Evolutionary conservation across 2,329 filamentous ascomycete genomes (phyloP).

Genomic region (Ophiostoma sp.): DNA sequence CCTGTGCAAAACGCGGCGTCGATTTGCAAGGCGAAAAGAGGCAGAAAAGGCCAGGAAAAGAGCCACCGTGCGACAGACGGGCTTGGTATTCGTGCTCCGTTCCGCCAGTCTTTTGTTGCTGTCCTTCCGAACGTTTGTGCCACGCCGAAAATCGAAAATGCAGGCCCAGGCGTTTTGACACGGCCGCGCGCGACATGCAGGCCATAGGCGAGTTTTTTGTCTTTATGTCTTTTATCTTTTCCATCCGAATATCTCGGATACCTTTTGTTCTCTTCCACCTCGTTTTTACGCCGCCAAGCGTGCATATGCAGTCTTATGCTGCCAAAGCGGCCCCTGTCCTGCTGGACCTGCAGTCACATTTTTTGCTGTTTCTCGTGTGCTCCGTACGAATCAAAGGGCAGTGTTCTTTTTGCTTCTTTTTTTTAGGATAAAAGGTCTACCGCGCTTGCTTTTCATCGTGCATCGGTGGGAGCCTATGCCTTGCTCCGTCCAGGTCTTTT

Average conservation of each 20-base stretch:
- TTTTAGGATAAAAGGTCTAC: background rate
- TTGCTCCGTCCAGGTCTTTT: background rate
- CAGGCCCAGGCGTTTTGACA: conserved; percentile 15
- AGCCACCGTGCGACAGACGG: conserved; percentile 12
- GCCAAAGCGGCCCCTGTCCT: conserved; percentile 17
- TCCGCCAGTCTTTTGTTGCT: background rate
- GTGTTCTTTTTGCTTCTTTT: background rate
- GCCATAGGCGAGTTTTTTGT: background rate
- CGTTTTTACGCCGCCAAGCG: conserved; percentile 9
- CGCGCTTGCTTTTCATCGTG: conserved; percentile 1
- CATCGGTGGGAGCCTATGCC: background rate
- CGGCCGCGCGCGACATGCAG: conserved; percentile 9
- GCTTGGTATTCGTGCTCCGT: background rate
- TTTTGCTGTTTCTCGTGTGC: conserved; percentile 13
- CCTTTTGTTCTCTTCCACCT: background rate
- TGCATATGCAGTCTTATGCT: conserved; percentile 22
- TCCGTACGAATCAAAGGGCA: conserved; percentile 14
- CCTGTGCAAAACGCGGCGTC: conserved; percentile 13
- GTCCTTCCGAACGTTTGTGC: background rate
- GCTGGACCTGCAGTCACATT: conserved; percentile 26
- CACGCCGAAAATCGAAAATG: conserved; percentile 10
- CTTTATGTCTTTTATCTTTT: conserved; percentile 10
- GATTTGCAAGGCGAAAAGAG: conserved; percentile 9
- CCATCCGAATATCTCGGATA: background rate
- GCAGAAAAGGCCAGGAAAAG: background rate